Base-by-base conservation (phyloP, 176 grass and related monocot species). In the Lolium multiflorum region DNA sequence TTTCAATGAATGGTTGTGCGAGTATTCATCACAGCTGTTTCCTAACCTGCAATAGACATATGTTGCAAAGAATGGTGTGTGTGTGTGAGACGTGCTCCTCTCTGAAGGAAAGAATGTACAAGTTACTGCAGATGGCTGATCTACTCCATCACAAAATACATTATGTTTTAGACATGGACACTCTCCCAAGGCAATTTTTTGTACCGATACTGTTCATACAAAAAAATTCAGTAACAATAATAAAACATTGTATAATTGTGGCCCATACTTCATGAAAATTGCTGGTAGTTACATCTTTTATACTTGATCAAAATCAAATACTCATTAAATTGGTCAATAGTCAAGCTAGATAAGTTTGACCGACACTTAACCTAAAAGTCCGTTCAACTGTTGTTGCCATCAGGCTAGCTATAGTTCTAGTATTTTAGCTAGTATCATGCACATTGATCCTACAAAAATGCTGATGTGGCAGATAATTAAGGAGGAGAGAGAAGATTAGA, bases 21-120 rank as follows among this genome's bases (percentile, higher is more conserved):
- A 48, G 77, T 43, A 80, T 64, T 63, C 12, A 25, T 41, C 47
- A 54, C 71, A 65, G 59, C 9, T 85, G 26, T 85, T 85, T 76
- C 46, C 22, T 85, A 1, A 17, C 59, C 21, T 21, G 58, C 31
- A 35, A 35, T 28, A 28, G 28, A 28, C 28, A 28, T 28, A 28
- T 28, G 28, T 28, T 28, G 28, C 71, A 51, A 52, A 77, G 75
- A 66, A 50, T 0, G 20, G 26, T 51, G 83, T 46, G 35, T 84
- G 58, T 52, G 44, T 7, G 47, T 11, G 70, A 51, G 4, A 26
- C 71, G 17, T 71, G 80, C 49, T 71, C 26, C 11, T 71, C 28
- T 35, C 31, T 35, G 31, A 35, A 35, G 31, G 31, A 35, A 35
- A 35, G 31, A 35, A 35, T 35, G 31, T 35, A 35, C 31, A 35